Percentiles rank a stretch among this genome's conserved stretches.
These are phyloP conservation scores for Prunus salicina DNA, from an alignment of 306 rosid species.

Conservation along the genomic window DNA sequence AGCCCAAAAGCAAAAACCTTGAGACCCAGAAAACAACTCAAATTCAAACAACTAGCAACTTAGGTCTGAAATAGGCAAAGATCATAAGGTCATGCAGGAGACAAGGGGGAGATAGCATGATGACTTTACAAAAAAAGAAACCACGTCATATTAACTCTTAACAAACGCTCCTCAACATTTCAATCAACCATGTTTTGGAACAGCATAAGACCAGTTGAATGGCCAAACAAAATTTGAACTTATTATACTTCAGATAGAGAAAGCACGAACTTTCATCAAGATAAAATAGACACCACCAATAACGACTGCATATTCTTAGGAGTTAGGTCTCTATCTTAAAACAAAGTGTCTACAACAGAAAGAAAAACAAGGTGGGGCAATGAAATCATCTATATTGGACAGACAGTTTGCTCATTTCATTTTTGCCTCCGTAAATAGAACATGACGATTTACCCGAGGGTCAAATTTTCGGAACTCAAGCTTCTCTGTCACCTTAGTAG, in stretches of 20 bases:
- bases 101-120: neutral
- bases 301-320: neutral
- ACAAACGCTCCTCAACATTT: neutral
- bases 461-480: slow-evolving; percentile 88
- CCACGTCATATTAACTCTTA: neutral
- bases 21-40: neutral
- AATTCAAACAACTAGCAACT: neutral
- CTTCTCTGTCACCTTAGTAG: slow-evolving; percentile 72
- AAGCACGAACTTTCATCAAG: neutral
- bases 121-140: neutral
- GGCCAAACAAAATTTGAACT: neutral
- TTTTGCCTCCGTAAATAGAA: slow-evolving; percentile 88
- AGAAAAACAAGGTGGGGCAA: neutral
- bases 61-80: neutral
- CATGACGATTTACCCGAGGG: slow-evolving; percentile 87
- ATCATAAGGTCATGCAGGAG: neutral
- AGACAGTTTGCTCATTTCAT: slow-evolving; percentile 57
- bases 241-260: neutral
- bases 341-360: neutral
- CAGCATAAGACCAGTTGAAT: neutral
- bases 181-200: neutral
- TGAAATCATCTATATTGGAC: neutral
- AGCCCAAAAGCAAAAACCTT: too few species aligned
- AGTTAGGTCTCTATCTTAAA: neutral
- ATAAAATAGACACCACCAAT: neutral